Conservation (phyloP, 306 rosid species). For the Corylus avellana region DNA sequence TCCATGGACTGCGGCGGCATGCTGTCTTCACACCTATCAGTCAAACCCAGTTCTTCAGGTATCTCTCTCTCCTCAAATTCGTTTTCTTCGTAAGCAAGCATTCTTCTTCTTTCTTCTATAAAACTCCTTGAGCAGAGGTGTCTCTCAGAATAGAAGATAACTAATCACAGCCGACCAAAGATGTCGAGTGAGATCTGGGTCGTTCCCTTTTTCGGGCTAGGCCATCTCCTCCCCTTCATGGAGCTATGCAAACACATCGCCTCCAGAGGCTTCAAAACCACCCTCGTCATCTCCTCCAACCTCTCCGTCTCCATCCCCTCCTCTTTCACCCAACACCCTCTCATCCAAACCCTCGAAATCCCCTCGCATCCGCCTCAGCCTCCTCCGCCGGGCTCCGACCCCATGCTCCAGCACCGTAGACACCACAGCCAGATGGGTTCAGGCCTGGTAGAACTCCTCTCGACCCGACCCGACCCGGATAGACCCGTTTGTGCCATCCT, state of each 20-base stretch:
- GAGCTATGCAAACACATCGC: constrained; percentile 66
- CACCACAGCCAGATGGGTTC: constrained; percentile 9
- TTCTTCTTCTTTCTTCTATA: not conserved
- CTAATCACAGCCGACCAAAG: not conserved
- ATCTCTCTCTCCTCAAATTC: not conserved
- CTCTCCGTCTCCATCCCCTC: constrained; percentile 51
- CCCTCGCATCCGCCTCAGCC: constrained; percentile 12
- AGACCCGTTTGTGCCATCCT: constrained; percentile 55
- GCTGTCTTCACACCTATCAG: not conserved
- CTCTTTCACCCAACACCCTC: constrained; percentile 45
- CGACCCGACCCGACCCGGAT: not conserved
- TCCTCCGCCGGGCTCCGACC: constrained; percentile 12
- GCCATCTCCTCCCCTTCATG: constrained; percentile 63
- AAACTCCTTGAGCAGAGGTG: not conserved
- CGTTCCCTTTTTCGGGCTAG: constrained; percentile 59
- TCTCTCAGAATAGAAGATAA: not conserved
- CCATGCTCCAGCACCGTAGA: constrained; percentile 12
- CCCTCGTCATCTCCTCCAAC: constrained; percentile 44
- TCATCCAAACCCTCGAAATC: constrained; percentile 40
- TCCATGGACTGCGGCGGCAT: too few relatives aligned
- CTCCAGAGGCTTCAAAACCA: constrained; percentile 40
- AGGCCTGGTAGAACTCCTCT: constrained; percentile 41
- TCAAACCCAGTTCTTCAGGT: not conserved
- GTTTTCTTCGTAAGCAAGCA: not conserved
- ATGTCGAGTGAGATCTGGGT: constrained; percentile 56